Percentiles rank a stretch among this genome's conserved stretches.
These are phyloP conservation scores for Neofusicoccum parvum DNA, from an alignment of 2,329 filamentous ascomycete species.

Conservation along the genomic window DNA sequence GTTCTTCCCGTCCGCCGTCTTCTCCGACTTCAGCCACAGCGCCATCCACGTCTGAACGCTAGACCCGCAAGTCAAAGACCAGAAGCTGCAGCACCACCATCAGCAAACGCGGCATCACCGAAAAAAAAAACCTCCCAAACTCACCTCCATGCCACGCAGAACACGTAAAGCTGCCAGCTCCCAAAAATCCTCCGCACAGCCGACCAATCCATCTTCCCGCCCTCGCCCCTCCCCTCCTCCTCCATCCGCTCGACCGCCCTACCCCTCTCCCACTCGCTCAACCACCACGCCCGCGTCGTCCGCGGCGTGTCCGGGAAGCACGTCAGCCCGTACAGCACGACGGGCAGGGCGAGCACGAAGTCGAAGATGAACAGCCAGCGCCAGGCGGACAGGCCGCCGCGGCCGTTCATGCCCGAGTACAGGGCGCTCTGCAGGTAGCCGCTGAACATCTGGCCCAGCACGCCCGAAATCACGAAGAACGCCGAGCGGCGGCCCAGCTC, in stretches of 20 bases:
- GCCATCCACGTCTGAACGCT: constrained; percentile 45
- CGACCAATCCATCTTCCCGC: constrained; percentile 40
- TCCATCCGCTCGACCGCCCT: constrained; percentile 28
- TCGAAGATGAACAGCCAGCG: constrained; percentile 24
- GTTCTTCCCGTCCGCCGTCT: constrained; percentile 21
- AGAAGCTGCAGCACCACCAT: constrained; percentile 33
- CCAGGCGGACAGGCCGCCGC: constrained; percentile 20
- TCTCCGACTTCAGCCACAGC: constrained; percentile 43
- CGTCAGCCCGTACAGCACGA: constrained; percentile 40
- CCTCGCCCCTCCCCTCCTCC: constrained; percentile 43
- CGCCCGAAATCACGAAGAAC: constrained; percentile 12
- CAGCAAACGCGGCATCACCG: background rate
- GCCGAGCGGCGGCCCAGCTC: constrained; percentile 15
- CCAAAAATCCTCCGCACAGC: constrained; percentile 43
- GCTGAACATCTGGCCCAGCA: constrained; percentile 22
- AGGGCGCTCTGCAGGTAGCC: constrained; percentile 21
- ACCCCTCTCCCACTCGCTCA: constrained; percentile 33
- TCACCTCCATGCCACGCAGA: constrained; percentile 38
- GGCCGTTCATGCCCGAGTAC: constrained; percentile 19
- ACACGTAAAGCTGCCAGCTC: constrained; percentile 51
- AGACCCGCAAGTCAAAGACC: constrained; percentile 43
- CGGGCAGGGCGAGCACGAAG: constrained; percentile 42
- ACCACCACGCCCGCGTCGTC: constrained; percentile 46
- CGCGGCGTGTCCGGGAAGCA: constrained; percentile 49
- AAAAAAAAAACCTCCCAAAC: background rate